Evolutionary conservation across 208 protist genomes (phyloP).

Genomic region (Crithidia bombi): DNA sequence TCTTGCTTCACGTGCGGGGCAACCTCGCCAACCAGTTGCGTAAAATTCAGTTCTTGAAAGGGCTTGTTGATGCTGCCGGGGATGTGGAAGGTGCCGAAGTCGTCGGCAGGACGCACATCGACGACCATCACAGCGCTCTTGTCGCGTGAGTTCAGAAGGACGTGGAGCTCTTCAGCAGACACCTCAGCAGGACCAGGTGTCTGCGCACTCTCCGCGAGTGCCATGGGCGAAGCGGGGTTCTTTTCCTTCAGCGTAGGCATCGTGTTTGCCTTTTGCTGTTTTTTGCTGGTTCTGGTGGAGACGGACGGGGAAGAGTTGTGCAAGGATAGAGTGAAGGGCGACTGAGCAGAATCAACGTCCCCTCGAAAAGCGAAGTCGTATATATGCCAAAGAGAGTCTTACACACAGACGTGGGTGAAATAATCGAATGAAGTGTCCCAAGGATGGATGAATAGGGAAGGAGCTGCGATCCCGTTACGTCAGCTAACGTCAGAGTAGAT

Average conservation of each 20-base stretch:
- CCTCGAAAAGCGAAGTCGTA: too few species aligned
- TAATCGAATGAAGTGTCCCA: too few species aligned
- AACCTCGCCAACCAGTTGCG: conserved; percentile 8
- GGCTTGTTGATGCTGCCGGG: conserved; percentile 48
- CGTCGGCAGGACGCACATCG: conserved; percentile 48
- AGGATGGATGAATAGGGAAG: too few species aligned
- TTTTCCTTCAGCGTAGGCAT: conserved; percentile 19
- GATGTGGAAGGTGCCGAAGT: conserved; percentile 41
- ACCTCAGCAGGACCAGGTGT: conserved; percentile 25
- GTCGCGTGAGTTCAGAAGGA: conserved; percentile 3
- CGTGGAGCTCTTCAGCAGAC: conserved; percentile 35
- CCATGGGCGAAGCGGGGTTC: conserved; percentile 3
- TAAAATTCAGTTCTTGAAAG: conserved; percentile 40
- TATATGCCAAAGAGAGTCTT: too few species aligned
- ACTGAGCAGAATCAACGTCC: too few species aligned
- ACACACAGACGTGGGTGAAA: too few species aligned
- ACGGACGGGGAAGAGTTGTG: too few species aligned
- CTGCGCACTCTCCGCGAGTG: conserved; percentile 15
- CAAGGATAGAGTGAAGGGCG: too few species aligned
- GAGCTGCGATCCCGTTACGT: too few species aligned
- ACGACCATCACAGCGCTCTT: conserved; percentile 29
- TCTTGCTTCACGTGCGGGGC: conserved; percentile 6
- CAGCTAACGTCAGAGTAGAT: too few species aligned
- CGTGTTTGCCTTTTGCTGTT: not conserved
- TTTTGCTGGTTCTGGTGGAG: not conserved